phyloP scores from a whole-genome alignment of 169 alveolate genomes.

The Plasmodium blacklocki region DNA sequence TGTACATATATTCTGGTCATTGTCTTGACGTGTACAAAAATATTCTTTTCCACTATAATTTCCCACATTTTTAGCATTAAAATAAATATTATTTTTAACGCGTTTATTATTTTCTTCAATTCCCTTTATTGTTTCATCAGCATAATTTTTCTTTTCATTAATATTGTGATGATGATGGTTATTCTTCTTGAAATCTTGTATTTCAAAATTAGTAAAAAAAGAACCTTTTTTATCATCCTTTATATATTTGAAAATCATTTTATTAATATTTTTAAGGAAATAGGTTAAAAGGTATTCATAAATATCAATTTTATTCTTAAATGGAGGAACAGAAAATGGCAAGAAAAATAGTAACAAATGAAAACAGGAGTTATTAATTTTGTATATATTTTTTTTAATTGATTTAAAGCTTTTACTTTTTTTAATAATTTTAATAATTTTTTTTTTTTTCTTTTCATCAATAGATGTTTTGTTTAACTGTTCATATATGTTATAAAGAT shows the following conservation, averaged over 20 bases:
- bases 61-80: no score
- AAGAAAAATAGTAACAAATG: conserved; percentile 20
- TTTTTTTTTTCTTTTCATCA: conserved; percentile 35
- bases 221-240: conserved; percentile 19
- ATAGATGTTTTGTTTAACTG: conserved; percentile 1
- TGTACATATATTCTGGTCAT: no score
- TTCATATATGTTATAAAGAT: conserved; percentile 11
- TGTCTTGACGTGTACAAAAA: no score
- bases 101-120: no score
- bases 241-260: conserved; percentile 23
- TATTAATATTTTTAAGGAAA: conserved; percentile 35
- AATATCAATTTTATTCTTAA: neutral
- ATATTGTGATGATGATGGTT: no score
- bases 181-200: no score
- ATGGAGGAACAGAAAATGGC: conserved; percentile 53
- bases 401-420: conserved; percentile 36
- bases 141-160: no score
- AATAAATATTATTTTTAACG: no score
- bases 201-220: neutral
- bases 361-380: conserved; percentile 53
- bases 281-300: conserved; percentile 20
- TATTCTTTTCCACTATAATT: no score
- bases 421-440: conserved; percentile 20
- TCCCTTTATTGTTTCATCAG: no score
- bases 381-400: conserved; percentile 15